Conservation (phyloP, 75 land plant genomes). For the Chamaecyparis obtusa region DNA sequence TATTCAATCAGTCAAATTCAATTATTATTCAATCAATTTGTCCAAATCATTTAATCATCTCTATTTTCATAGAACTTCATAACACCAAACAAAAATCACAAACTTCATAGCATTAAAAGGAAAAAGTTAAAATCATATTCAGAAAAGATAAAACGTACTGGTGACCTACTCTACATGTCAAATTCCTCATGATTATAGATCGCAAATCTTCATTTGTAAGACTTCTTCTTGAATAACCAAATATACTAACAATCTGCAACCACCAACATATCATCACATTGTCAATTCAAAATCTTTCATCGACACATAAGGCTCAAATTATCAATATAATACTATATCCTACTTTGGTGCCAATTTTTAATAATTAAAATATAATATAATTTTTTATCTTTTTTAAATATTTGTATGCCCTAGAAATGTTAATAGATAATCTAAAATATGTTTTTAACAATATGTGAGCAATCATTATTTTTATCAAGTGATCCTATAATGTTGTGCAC, state of each 20-base stretch:
- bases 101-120: background rate
- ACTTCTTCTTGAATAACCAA: constrained; percentile 70
- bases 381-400: no score
- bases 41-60: background rate
- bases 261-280: background rate
- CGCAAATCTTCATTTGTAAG: constrained; percentile 71
- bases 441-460: no score
- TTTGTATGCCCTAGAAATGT: background rate
- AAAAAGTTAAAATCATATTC: background rate
- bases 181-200: constrained; percentile 36
- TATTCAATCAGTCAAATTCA: no score
- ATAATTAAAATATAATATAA: background rate
- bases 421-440: no score
- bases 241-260: constrained; percentile 61
- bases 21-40: no score
- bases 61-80: background rate
- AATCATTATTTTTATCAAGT: no score
- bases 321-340: no score
- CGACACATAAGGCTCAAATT: background rate
- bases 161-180: constrained; percentile 78
- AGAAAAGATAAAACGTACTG: constrained; percentile 32
- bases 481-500: no score
- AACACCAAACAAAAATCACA: background rate
- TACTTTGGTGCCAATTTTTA: no score
- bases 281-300: background rate